Conservation (phyloP, 2,329 filamentous ascomycete genomes). For the Fusarium duplospermum region DNA sequence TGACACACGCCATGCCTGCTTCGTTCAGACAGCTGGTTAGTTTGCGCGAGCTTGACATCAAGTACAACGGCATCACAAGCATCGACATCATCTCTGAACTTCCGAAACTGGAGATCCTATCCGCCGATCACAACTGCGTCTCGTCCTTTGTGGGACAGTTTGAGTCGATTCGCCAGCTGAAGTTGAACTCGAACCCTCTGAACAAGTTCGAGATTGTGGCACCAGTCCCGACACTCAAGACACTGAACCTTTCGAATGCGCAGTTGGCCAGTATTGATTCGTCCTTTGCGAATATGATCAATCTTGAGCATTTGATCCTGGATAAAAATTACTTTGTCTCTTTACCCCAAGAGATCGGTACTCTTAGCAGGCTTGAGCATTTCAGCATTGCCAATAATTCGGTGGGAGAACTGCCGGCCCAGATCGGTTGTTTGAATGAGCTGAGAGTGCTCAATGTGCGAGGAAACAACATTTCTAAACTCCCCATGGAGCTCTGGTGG, state of each 20-base stretch:
- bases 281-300: constrained; percentile 87
- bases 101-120: constrained; percentile 87
- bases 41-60: constrained; percentile 91
- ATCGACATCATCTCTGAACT: constrained; percentile 89
- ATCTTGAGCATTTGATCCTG: constrained; percentile 86
- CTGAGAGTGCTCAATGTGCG: constrained; percentile 87
- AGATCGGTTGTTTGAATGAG: constrained; percentile 89
- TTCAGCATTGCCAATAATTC: constrained; percentile 95
- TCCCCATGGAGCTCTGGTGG: constrained; percentile 97
- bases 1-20: constrained; percentile 79
- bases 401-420: constrained; percentile 82
- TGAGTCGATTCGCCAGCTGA: constrained; percentile 82
- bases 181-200: constrained; percentile 94
- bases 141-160: constrained; percentile 93
- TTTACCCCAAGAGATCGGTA: constrained; percentile 86
- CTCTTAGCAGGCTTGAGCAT: constrained; percentile 84
- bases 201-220: constrained; percentile 89
- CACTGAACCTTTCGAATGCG: constrained; percentile 88
- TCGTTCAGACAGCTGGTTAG: constrained; percentile 79
- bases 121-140: constrained; percentile 92
- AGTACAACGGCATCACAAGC: constrained; percentile 89
- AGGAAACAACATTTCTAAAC: constrained; percentile 90
- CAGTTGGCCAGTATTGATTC: constrained; percentile 92
- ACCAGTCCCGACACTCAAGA: constrained; percentile 83
- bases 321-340: constrained; percentile 97